Conservation (phyloP, 2,329 filamentous ascomycete species). For the Gremmenia infestans region DNA sequence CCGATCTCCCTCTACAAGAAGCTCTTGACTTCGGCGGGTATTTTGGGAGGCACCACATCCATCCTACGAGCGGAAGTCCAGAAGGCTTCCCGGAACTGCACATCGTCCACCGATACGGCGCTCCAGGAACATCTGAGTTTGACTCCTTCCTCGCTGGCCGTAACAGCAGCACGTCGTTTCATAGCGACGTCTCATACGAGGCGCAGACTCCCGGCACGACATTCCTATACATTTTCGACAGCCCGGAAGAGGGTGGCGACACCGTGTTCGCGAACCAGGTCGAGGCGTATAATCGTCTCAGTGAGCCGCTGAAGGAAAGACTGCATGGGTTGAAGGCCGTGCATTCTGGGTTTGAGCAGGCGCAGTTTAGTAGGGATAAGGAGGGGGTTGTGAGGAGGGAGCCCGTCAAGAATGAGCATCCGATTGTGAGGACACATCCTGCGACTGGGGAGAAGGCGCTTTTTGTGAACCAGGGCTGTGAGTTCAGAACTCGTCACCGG, state of each 20-base stretch:
- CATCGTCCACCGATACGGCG: conserved; percentile 65
- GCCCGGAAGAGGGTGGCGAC: conserved; percentile 71
- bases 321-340: conserved; percentile 73
- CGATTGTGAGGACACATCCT: conserved; percentile 73
- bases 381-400: conserved; percentile 71
- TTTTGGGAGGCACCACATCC: conserved; percentile 76
- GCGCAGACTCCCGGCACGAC: conserved; percentile 81
- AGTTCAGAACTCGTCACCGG: conserved; percentile 29
- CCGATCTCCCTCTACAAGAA: conserved; percentile 60
- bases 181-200: conserved; percentile 83
- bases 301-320: conserved; percentile 63
- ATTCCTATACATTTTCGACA: conserved; percentile 81
- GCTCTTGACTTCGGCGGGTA: conserved; percentile 67
- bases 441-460: conserved; percentile 75
- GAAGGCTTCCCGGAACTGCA: conserved; percentile 68
- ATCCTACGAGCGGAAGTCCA: conserved; percentile 69
- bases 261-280: conserved; percentile 74
- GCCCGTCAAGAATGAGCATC: conserved; percentile 67
- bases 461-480: conserved; percentile 75
- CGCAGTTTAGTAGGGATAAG: conserved; percentile 57
- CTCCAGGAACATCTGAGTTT: conserved; percentile 49
- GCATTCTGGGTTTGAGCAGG: conserved; percentile 77
- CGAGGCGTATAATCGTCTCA: conserved; percentile 73
- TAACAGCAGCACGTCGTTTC: conserved; percentile 78
- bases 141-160: conserved; percentile 58